Percentiles rank a stretch among this genome's conserved stretches.
Conservation (phyloP, 164 flowering plant species). For the Annona squamosa region DNA sequence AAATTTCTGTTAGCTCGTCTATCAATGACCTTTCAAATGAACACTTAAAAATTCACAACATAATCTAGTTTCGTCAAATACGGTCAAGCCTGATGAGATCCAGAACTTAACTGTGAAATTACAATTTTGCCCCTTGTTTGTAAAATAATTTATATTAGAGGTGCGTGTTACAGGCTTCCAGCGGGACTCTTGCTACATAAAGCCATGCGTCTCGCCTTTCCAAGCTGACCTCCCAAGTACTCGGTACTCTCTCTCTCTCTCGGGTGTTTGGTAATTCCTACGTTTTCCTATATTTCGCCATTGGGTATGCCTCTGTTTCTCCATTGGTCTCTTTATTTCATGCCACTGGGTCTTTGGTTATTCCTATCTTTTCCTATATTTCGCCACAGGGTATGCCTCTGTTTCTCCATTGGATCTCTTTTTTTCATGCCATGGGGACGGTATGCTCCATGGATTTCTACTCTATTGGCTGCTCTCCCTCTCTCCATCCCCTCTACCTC, state of each 20-base stretch:
- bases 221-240: background rate
- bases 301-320: background rate
- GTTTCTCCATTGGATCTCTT: background rate
- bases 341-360: background rate
- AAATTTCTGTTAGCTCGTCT: too few species aligned
- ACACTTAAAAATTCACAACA: too few species aligned
- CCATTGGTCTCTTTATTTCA: background rate
- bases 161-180: too few species aligned
- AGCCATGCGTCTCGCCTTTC: constrained; percentile 4
- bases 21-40: too few species aligned
- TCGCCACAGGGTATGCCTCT: background rate
- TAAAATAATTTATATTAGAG: too few species aligned
- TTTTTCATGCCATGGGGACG: background rate
- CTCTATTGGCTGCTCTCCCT: background rate
- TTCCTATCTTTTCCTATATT: background rate
- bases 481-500: background rate
- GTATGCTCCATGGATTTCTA: background rate
- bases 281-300: background rate
- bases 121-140: too few species aligned
- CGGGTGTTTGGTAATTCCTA: background rate
- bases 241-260: background rate
- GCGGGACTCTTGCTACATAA: background rate
- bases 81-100: too few species aligned
- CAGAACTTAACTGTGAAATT: too few species aligned
- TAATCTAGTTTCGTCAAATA: too few species aligned